Percentiles rank a stretch among this genome's conserved stretches.
These are phyloP conservation scores for Boletus vinaceobasis DNA, from an alignment of 768 basidiomycete genomes.

Conservation along the genomic window DNA sequence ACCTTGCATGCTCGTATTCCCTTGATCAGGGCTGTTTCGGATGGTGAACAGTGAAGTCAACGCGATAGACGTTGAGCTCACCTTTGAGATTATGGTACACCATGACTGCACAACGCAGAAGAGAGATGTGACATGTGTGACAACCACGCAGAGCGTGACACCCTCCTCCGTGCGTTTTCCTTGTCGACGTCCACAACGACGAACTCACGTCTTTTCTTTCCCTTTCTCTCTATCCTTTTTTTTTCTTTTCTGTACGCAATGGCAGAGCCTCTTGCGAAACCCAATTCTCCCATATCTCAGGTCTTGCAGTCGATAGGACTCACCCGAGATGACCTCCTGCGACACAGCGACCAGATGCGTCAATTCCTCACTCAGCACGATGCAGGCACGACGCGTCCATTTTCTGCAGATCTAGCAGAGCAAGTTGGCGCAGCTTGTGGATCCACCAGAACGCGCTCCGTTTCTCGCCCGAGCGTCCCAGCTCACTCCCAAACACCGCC, in stretches of 20 bases:
- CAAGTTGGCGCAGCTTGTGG: conserved; percentile 37
- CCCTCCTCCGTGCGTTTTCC: conserved; percentile 5
- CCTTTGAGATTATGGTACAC: conserved; percentile 88
- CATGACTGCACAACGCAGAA: conserved; percentile 40
- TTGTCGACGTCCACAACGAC: conserved; percentile 23
- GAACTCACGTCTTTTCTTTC: conserved; percentile 3
- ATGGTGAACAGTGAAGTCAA: conserved; percentile 19
- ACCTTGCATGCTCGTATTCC: conserved; percentile 98
- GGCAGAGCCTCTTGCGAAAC: conserved; percentile 26
- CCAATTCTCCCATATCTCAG: conserved; percentile 66
- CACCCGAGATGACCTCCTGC: conserved; percentile 70
- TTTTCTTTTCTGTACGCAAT: conserved; percentile 10
- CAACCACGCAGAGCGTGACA: conserved; percentile 19
- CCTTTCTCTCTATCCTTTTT: neutral
- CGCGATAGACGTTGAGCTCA: conserved; percentile 26
- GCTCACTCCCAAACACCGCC: conserved; percentile 35
- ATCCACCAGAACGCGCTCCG: conserved; percentile 42
- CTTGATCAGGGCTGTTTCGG: conserved; percentile 82
- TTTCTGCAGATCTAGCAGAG: conserved; percentile 33
- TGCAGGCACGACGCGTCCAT: conserved; percentile 43
- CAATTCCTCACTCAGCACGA: conserved; percentile 64
- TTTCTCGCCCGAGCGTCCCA: conserved; percentile 51
- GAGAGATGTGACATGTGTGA: conserved; percentile 24
- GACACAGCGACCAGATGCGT: conserved; percentile 77
- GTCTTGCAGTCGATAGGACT: conserved; percentile 69